Evolutionary conservation across 257 asterid genomes (phyloP).

Genomic region (Handroanthus guayacan): DNA sequence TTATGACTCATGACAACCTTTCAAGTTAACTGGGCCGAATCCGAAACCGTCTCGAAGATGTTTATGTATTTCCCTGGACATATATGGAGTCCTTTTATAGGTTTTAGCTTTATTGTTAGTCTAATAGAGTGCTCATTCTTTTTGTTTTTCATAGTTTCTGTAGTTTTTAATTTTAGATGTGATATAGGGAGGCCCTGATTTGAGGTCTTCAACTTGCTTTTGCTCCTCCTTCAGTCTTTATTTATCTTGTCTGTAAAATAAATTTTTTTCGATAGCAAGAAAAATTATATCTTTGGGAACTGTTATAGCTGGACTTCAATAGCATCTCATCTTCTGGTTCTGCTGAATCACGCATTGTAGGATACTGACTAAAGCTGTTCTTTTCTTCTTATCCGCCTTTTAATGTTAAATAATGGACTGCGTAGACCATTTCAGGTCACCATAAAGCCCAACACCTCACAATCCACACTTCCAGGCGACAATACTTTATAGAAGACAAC

Average conservation of each 20-base stretch:
- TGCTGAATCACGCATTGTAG: no score
- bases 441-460: background rate
- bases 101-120: constrained; percentile 16
- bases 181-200: no score
- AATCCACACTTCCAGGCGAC: background rate
- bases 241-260: constrained; percentile 46
- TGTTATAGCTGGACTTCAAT: constrained; percentile 2
- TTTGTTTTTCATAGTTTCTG: constrained; percentile 14
- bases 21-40: constrained; percentile 33
- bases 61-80: constrained; percentile 33
- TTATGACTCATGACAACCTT: constrained; percentile 38
- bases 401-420: no score
- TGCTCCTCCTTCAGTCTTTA: constrained; percentile 17
- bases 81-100: constrained; percentile 19
- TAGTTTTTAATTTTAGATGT: constrained; percentile 27
- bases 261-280: constrained; percentile 42
- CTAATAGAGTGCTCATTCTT: background rate
- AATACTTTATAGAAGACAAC: background rate
- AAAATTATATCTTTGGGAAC: constrained; percentile 14
- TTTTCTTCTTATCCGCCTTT: background rate
- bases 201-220: background rate
- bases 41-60: constrained; percentile 33
- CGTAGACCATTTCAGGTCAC: no score
- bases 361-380: no score
- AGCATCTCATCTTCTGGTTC: no score